Base-by-base conservation (phyloP, 2,329 filamentous ascomycete species). In the Raffaelea arxii region DNA sequence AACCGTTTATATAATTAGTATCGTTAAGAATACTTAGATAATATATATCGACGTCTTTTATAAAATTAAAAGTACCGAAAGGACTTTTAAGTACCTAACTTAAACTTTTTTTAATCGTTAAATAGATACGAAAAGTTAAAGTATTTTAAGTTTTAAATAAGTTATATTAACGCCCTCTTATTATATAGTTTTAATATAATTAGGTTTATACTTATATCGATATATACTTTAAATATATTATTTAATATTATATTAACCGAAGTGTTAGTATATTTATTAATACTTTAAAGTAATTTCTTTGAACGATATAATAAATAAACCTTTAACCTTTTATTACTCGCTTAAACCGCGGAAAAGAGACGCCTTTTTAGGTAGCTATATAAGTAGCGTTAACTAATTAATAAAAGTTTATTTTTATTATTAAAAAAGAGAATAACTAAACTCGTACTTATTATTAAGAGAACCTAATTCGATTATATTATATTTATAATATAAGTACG, bases 171-270 rank as follows among this genome's bases (percentile, higher is more conserved):
- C 12, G 7, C 7, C 12, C 35, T 38, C 19, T 14, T 14, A 6
- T 40, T 40, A 40, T 40, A n/a, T 38, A 37, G 12, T 44, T 44
- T 23, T 6, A 43, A 4, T 25, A 43, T 44, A 25, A 44, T 35
- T 22, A 37, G 18, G 21, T 27, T 36, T 36, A 37, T 3, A 18
- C 14, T 44, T 46, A 39, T 30, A 40, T 18, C 6, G 19, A 24
- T 21, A 12, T 27, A 6, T 40, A 32, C 19, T 21, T 27, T 40
- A 19, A 41, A 32, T 5, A 16, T 12, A 19, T 22, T 22, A 32
- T 41, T 46, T n/a, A 5, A 22, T 21, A 11, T 40, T 21, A 40
- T 21, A 40, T 21, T 40, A 10, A 32, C 9, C 27, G 27, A 16
- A 32, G 27, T 43, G 35, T 22, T 16, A 6, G 6, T 11, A 11